Base-by-base conservation (phyloP, 2,329 filamentous ascomycete genomes). In the Lasiodiplodia hormozganensis region DNA sequence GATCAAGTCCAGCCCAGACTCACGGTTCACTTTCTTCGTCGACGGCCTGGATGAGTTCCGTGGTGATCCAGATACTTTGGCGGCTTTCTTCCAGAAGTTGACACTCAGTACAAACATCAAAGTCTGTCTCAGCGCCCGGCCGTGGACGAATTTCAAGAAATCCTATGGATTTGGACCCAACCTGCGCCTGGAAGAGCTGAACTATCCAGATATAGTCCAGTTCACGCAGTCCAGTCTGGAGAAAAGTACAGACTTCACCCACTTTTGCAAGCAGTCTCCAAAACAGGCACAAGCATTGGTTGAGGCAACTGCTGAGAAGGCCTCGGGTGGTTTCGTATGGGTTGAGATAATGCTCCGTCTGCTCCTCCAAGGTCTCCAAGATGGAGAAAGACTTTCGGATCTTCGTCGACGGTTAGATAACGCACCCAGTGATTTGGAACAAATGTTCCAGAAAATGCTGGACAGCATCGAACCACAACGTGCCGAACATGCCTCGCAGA, bases 361-460 rank as follows among this genome's bases (percentile, higher is more conserved):
- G 18, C 64, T 70, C 21, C 38, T 67, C 11, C 14, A 68, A 25
- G 69, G 69, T 11, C 54, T 69, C n/a, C n/a, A 28, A 5, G 52
- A 70, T 62, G 54, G 43, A 1, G 74, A 75, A 64, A 57, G 62
- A 2, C 65, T 75, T 4, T 40, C 36, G 14, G 66, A 73, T 43
- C 69, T 76, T 7, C 68, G 70, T 23, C 34, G 47, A 14, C 40
- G 74, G n/a, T 54, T 77, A 1, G 49, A 69, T 3, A 21, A 31
- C 5, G 34, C 74, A 12, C 75, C 75, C 2, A 8, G 56, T 2
- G 73, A 72, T 25, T 56, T 76, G 3, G 70, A 76, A 34, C 34
- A 64, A 6, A 69, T 72, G 23, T 75, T 72, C 68, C 16, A 66
- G 0, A 65, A 70, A 14, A 73, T 75, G 21, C 53, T 76, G 2